Evolutionary conservation across 257 asterid species (phyloP).

Genomic region (Fraxinus quadrangulata): DNA sequence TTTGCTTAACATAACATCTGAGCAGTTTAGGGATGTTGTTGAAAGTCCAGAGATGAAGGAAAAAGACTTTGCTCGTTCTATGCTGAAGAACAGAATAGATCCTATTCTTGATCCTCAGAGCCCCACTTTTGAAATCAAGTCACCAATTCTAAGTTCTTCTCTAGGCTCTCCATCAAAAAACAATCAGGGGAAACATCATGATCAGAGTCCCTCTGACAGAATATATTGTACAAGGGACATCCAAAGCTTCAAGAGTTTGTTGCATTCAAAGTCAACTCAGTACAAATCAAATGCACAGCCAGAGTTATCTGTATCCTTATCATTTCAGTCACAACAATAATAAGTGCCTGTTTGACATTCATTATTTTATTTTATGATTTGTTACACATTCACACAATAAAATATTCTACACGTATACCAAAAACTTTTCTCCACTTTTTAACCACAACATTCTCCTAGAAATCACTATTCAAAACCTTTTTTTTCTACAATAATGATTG

Average conservation of each 20-base stretch:
- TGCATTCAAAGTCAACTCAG: slow-evolving; percentile 41
- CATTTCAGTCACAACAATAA: slow-evolving; percentile 17
- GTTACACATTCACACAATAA: no score
- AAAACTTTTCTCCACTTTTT: no score
- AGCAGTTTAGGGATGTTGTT: slow-evolving; percentile 38
- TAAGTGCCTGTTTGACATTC: not conserved
- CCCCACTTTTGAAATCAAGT: slow-evolving; percentile 41
- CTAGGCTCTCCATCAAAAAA: slow-evolving; percentile 36
- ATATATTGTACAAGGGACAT: slow-evolving; percentile 39
- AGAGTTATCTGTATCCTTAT: slow-evolving; percentile 64
- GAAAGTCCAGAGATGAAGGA: slow-evolving; percentile 40
- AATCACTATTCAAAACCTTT: no score
- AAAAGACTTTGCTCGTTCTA: slow-evolving; percentile 37
- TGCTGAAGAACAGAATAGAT: slow-evolving; percentile 37
- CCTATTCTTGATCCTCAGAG: slow-evolving; percentile 32
- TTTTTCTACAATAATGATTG: no score
- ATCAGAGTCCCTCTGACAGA: slow-evolving; percentile 37
- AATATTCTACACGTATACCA: no score
- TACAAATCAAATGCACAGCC: slow-evolving; percentile 38
- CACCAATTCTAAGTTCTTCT: slow-evolving; percentile 35
- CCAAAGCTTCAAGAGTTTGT: slow-evolving; percentile 50
- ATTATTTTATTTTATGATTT: no score
- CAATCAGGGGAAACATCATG: slow-evolving; percentile 38
- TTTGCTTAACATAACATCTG: slow-evolving; percentile 36
- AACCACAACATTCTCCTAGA: no score